These are phyloP conservation scores for Beauveria pseudobassiana DNA, from an alignment of 2,329 filamentous ascomycete genomes.

Conservation along the genomic window DNA sequence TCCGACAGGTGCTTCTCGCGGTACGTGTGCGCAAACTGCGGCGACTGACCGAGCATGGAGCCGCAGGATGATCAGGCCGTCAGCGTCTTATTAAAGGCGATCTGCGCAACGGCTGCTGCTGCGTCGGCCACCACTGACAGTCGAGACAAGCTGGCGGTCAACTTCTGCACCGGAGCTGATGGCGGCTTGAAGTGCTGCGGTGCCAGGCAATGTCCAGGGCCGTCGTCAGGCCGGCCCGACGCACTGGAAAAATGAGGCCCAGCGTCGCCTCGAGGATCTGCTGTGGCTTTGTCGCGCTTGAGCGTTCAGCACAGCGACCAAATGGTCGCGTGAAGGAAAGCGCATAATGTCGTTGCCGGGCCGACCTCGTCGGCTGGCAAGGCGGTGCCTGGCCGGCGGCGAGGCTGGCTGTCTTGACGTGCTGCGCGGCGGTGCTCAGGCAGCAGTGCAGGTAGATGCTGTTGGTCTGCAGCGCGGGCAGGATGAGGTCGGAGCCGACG, in stretches of 20 bases:
- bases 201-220: slow-evolving; percentile 90
- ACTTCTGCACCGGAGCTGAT: slow-evolving; percentile 76
- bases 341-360: slow-evolving; percentile 74
- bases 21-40: slow-evolving; percentile 90
- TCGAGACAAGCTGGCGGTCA: too few relatives aligned
- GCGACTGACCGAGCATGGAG: slow-evolving; percentile 81
- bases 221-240: slow-evolving; percentile 75
- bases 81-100: slow-evolving; percentile 91
- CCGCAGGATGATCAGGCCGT: slow-evolving; percentile 93
- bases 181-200: slow-evolving; percentile 89
- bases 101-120: slow-evolving; percentile 38
- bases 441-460: slow-evolving; percentile 93
- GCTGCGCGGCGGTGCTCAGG: slow-evolving; percentile 84
- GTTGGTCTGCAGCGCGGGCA: slow-evolving; percentile 84
- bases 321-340: slow-evolving; percentile 80
- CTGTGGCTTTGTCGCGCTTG: slow-evolving; percentile 72
- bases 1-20: slow-evolving; percentile 81
- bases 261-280: slow-evolving; percentile 88
- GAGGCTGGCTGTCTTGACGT: slow-evolving; percentile 68
- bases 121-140: too few relatives aligned
- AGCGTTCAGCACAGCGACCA: slow-evolving; percentile 80
- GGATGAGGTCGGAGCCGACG: slow-evolving; percentile 71
- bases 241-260: slow-evolving; percentile 94
- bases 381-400: slow-evolving; percentile 55
- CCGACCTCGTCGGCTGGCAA: not conserved